Conservation (phyloP, 1,139 yeast genomes). For the Dujonia santamariae region DNA sequence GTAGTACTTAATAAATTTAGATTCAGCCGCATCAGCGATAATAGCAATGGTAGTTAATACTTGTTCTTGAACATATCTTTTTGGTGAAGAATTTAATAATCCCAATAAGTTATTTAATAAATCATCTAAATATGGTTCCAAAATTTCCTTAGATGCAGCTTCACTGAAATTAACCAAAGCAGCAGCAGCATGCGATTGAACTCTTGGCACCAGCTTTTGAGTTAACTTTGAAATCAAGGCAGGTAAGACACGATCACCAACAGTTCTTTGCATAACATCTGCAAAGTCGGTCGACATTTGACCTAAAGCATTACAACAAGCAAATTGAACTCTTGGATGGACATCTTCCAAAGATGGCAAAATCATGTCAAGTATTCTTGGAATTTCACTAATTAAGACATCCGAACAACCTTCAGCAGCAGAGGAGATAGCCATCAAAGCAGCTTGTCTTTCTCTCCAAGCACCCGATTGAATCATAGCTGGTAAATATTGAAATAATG, state of each 20-base stretch:
- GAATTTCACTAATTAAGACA: slow-evolving; percentile 78
- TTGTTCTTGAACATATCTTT: slow-evolving; percentile 94
- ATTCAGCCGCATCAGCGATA: slow-evolving; percentile 97
- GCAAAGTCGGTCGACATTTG: slow-evolving; percentile 99
- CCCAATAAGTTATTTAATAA: slow-evolving; percentile 71
- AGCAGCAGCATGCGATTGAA: slow-evolving; percentile 98
- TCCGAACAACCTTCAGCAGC: slow-evolving; percentile 98
- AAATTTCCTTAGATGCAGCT: slow-evolving; percentile 79
- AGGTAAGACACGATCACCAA: slow-evolving; percentile 79
- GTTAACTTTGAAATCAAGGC: slow-evolving; percentile 82
- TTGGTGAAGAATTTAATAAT: slow-evolving; percentile 71
- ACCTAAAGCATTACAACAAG: slow-evolving; percentile 94
- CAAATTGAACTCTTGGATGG: slow-evolving; percentile 94
- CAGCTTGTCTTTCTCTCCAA: slow-evolving; percentile 97
- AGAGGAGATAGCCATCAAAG: slow-evolving; percentile 92
- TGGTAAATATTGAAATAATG: slow-evolving; percentile 83
- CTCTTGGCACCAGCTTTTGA: slow-evolving; percentile 73
- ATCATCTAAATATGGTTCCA: slow-evolving; percentile 88
- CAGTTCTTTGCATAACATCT: slow-evolving; percentile 76
- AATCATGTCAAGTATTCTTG: slow-evolving; percentile 77
- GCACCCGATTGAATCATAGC: slow-evolving; percentile 68
- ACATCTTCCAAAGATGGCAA: slow-evolving; percentile 77
- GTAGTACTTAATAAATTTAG: slow-evolving; percentile 83
- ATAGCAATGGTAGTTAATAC: slow-evolving; percentile 95
- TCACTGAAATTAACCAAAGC: slow-evolving; percentile 95